Percentiles rank a stretch among this genome's conserved stretches.
phyloP scores from a whole-genome alignment of 2,329 filamentous ascomycete genomes.

The Penicillium thymicola region DNA sequence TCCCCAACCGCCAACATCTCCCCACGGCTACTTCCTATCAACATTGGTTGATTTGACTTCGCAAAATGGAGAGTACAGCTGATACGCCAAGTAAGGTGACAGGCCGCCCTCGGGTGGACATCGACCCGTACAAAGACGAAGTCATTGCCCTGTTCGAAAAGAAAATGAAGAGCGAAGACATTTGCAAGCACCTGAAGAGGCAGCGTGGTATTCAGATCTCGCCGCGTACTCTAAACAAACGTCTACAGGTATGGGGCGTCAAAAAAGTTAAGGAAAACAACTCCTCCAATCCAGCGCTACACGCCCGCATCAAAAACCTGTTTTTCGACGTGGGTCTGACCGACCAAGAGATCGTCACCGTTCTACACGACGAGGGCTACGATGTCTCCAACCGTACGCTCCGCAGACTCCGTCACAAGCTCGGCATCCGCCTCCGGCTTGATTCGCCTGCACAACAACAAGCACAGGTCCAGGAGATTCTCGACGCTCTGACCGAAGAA shows the following conservation, averaged over 20 bases:
- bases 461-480: constrained; percentile 8
- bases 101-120: constrained; percentile 2
- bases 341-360: constrained; percentile 11
- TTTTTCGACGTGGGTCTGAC: constrained; percentile 13
- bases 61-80: constrained; percentile 1
- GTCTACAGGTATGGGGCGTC: constrained; percentile 13
- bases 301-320: constrained; percentile 11
- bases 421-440: constrained; percentile 9
- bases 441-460: constrained; percentile 5
- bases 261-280: constrained; percentile 4
- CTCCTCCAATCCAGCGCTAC: neutral
- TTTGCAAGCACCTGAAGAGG: constrained; percentile 9
- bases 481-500: constrained; percentile 5
- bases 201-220: constrained; percentile 7
- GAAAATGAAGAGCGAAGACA: constrained; percentile 5
- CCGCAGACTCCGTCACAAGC: constrained; percentile 2
- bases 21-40: neutral
- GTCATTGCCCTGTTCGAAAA: constrained; percentile 5
- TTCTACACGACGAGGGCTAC: constrained; percentile 13
- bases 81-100: neutral
- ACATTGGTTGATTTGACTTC: neutral
- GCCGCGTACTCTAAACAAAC: constrained; percentile 9
- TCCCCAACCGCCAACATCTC: neutral
- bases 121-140: constrained; percentile 5
- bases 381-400: constrained; percentile 6